Percentiles rank a stretch among this genome's conserved stretches.
These are phyloP conservation scores for Knoxdaviesia proteae DNA, from an alignment of 2,329 filamentous ascomycete species.

Conservation along the genomic window DNA sequence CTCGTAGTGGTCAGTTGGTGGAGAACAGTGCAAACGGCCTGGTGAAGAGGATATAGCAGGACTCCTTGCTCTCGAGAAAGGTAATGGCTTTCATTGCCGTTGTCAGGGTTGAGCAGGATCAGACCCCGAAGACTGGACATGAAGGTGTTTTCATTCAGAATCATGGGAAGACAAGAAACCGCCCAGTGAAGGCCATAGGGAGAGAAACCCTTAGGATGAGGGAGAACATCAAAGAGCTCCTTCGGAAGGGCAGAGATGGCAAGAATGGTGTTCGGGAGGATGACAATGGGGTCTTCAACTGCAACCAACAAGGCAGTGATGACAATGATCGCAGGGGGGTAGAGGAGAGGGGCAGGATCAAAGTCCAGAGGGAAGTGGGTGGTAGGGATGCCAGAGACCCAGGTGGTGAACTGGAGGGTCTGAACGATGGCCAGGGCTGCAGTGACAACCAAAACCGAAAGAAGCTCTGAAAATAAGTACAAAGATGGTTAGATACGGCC, in stretches of 20 bases:
- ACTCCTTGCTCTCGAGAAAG: conserved; percentile 36
- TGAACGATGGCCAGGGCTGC: conserved; percentile 27
- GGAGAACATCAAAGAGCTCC: conserved; percentile 34
- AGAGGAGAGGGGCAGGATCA: conserved; percentile 79
- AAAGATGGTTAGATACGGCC: conserved; percentile 2
- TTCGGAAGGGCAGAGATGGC: conserved; percentile 58
- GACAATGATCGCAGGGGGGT: conserved; percentile 57
- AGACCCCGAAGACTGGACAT: background rate
- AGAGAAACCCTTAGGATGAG: conserved; percentile 26
- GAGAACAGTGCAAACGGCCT: conserved; percentile 50
- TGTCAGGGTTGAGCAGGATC: background rate
- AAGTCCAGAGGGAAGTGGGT: conserved; percentile 51
- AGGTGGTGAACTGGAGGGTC: conserved; percentile 34
- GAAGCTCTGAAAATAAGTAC: conserved; percentile 17
- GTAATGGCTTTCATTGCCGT: background rate
- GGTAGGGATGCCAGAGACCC: conserved; percentile 21
- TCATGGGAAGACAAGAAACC: conserved; percentile 48
- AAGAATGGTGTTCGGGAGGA: conserved; percentile 68
- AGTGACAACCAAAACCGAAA: conserved; percentile 16
- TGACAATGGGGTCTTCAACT: conserved; percentile 32
- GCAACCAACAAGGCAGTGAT: conserved; percentile 58
- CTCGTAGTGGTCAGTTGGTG: conserved; percentile 76
- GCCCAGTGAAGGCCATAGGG: conserved; percentile 55
- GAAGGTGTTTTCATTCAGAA: background rate
- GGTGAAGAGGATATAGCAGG: conserved; percentile 66